Conservation (phyloP, 2,329 filamentous ascomycete genomes). For the Leptographium procerum region DNA sequence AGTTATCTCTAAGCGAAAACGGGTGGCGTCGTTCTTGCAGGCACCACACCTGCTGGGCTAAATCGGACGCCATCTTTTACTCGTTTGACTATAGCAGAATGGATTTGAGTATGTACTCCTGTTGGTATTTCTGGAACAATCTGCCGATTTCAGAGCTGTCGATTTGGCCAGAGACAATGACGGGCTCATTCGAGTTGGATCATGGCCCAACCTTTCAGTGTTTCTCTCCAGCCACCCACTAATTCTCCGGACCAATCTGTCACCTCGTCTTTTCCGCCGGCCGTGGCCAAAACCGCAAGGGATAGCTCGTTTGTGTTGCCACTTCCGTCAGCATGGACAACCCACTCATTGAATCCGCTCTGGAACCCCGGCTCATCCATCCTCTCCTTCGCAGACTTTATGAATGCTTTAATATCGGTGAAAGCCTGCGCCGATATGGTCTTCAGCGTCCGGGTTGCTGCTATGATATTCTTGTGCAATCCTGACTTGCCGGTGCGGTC, state of each 20-base stretch:
- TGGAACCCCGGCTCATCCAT: slow-evolving; percentile 25
- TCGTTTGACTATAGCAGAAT: not conserved
- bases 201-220: slow-evolving; percentile 24
- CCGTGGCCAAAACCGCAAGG: slow-evolving; percentile 16
- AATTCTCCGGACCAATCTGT: slow-evolving; percentile 25
- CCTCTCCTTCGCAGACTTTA: slow-evolving; percentile 20
- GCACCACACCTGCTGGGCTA: not conserved
- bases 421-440: slow-evolving; percentile 10
- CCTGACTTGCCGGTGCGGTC: slow-evolving; percentile 22
- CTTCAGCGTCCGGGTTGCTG: slow-evolving; percentile 18
- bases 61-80: not conserved
- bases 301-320: slow-evolving; percentile 9
- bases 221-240: slow-evolving; percentile 27
- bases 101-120: slow-evolving; percentile 1
- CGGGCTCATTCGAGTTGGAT: slow-evolving; percentile 21
- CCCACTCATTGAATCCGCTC: slow-evolving; percentile 24
- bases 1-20: not conserved
- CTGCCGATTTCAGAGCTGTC: not conserved
- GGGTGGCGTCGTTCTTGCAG: not conserved
- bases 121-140: not conserved
- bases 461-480: slow-evolving; percentile 21
- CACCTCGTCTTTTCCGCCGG: slow-evolving; percentile 17
- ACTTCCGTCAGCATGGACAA: slow-evolving; percentile 9
- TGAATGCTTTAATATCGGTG: slow-evolving; percentile 18
- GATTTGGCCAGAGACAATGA: not conserved